A percentile compares a stretch with the other conserved stretches of the same genome.
Conservation (phyloP, 2,329 filamentous ascomycete species). For the Herpotrichia juniperi region DNA sequence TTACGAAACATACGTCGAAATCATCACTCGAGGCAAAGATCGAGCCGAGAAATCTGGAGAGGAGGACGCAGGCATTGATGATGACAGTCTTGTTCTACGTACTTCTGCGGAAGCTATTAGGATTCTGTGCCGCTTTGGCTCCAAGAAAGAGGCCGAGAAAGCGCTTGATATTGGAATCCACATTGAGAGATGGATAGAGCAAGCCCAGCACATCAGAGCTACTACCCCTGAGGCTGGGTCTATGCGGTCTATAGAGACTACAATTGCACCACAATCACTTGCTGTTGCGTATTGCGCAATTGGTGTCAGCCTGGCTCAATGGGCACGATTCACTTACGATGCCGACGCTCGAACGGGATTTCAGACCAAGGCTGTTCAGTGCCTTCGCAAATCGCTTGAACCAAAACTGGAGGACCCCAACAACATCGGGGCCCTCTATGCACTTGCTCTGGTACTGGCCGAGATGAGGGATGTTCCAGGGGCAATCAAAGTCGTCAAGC, state of each 20-base stretch:
- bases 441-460: slow-evolving; percentile 82
- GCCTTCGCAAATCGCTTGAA: slow-evolving; percentile 74
- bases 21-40: slow-evolving; percentile 84
- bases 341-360: slow-evolving; percentile 72
- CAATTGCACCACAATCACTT: slow-evolving; percentile 65
- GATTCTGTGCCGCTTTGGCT: slow-evolving; percentile 82
- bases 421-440: slow-evolving; percentile 79
- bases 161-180: slow-evolving; percentile 73
- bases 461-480: slow-evolving; percentile 81
- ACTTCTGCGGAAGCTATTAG: slow-evolving; percentile 82
- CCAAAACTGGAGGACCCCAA: slow-evolving; percentile 69
- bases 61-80: slow-evolving; percentile 73
- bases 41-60: slow-evolving; percentile 78
- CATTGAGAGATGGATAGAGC: slow-evolving; percentile 77
- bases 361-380: slow-evolving; percentile 77
- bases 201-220: slow-evolving; percentile 45
- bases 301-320: slow-evolving; percentile 83
- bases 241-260: slow-evolving; percentile 38
- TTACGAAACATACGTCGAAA: slow-evolving; percentile 88
- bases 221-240: slow-evolving; percentile 31
- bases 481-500: slow-evolving; percentile 83
- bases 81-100: slow-evolving; percentile 75
- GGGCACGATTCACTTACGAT: slow-evolving; percentile 82
- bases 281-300: slow-evolving; percentile 78
- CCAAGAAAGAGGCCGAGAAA: slow-evolving; percentile 75